Percentiles rank a stretch among this genome's conserved stretches.
Evolutionary conservation across 768 basidiomycete genomes (phyloP).

Genomic region (Mycena vulgaris): DNA sequence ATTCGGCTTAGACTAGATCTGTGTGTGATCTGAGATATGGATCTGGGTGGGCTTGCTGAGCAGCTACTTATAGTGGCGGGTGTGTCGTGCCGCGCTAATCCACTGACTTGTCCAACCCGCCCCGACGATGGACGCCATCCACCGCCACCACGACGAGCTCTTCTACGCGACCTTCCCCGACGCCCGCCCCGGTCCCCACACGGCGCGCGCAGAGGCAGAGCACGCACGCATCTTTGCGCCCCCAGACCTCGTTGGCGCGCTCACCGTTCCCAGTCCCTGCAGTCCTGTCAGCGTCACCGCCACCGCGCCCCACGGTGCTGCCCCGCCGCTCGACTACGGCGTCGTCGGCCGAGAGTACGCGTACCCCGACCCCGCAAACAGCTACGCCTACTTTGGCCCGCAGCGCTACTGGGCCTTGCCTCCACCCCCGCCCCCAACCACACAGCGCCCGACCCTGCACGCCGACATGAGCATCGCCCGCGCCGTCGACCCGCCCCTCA

Average conservation of each 20-base stretch:
- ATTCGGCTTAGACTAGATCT: too few relatives aligned
- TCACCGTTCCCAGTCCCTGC: too few relatives aligned
- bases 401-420: background rate
- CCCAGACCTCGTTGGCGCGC: background rate
- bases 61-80: too few relatives aligned
- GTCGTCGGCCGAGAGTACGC: background rate
- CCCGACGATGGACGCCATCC: slow-evolving; percentile 24
- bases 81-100: too few relatives aligned
- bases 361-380: background rate
- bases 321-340: background rate
- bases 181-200: slow-evolving; percentile 2
- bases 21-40: too few relatives aligned
- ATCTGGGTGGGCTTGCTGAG: too few relatives aligned
- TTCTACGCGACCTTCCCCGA: slow-evolving; percentile 32
- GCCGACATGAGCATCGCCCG: background rate
- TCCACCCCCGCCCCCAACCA: background rate
- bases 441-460: background rate
- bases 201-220: background rate
- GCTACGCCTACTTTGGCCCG: background rate
- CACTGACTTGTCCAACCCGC: too few relatives aligned
- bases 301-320: background rate
- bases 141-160: slow-evolving; percentile 3
- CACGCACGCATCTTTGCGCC: slow-evolving; percentile 5
- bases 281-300: too few relatives aligned
- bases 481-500: background rate